Conservation (phyloP, 768 basidiomycete species). For the Ramaria rubella region DNA sequence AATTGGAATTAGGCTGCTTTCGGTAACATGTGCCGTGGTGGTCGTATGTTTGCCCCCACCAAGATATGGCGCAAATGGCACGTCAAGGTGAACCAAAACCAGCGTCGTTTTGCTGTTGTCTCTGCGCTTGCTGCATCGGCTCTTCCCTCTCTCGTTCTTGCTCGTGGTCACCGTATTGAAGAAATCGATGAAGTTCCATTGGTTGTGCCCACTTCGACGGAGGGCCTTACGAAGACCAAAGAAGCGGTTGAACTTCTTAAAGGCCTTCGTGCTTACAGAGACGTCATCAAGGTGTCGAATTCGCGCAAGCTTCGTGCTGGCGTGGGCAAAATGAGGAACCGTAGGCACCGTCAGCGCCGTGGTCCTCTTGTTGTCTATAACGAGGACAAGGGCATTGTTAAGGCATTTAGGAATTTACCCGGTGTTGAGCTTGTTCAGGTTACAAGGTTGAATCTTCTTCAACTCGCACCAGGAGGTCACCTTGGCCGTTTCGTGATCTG, state of each 20-base stretch:
- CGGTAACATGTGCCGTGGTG: slow-evolving; percentile 99
- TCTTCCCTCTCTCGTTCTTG: slow-evolving; percentile 95
- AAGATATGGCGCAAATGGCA: slow-evolving; percentile 99
- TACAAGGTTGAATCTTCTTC: slow-evolving; percentile 89
- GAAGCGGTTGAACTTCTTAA: slow-evolving; percentile 93
- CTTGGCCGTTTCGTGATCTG: slow-evolving; percentile 99
- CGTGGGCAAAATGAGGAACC: slow-evolving; percentile 95
- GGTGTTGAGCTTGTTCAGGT: slow-evolving; percentile 98
- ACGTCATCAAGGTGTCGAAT: slow-evolving; percentile 96
- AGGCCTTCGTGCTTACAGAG: slow-evolving; percentile 78
- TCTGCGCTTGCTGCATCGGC: slow-evolving; percentile 98
- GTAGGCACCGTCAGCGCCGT: slow-evolving; percentile 93
- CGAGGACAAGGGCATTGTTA: slow-evolving; percentile 95
- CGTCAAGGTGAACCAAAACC: slow-evolving; percentile 99
- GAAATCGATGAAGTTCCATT: slow-evolving; percentile 94
- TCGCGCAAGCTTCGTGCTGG: slow-evolving; percentile 95
- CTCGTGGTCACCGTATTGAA: slow-evolving; percentile 98
- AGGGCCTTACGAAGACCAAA: slow-evolving; percentile 94
- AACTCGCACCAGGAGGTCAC: slow-evolving; percentile 99
- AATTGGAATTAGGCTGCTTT: slow-evolving; percentile 71
- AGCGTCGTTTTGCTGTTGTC: slow-evolving; percentile 95
- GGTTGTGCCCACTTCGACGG: slow-evolving; percentile 70
- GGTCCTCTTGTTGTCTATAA: slow-evolving; percentile 96
- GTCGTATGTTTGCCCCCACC: slow-evolving; percentile 99
- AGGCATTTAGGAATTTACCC: slow-evolving; percentile 98